These are phyloP conservation scores for Chloropicon primus DNA, from an alignment of 139 green algal genomes.

Conservation along the genomic window DNA sequence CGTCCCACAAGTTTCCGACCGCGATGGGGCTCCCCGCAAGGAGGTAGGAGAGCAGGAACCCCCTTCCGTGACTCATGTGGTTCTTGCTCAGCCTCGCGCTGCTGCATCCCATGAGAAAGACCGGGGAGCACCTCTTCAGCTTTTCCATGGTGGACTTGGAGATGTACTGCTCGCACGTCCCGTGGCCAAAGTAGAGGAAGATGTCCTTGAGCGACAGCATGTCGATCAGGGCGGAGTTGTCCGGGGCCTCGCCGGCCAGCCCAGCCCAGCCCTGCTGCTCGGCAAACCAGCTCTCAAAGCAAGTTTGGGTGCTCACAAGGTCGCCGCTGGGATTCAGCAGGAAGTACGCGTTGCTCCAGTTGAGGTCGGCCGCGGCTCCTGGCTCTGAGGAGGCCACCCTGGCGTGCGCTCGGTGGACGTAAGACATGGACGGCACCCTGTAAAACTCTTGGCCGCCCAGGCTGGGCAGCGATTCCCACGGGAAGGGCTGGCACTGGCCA, in stretches of 20 bases:
- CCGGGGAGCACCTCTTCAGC: slow-evolving; percentile 39
- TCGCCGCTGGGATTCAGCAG: slow-evolving; percentile 78
- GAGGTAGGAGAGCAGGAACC: neutral
- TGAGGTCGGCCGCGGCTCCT: slow-evolving; percentile 4
- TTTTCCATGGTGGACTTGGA: slow-evolving; percentile 25
- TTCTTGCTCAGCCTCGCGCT: slow-evolving; percentile 46
- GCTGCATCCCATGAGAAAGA: slow-evolving; percentile 85
- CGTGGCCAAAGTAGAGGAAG: slow-evolving; percentile 87
- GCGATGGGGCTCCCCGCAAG: slow-evolving; percentile 52
- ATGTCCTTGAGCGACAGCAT: slow-evolving; percentile 43
- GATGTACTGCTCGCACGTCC: slow-evolving; percentile 28
- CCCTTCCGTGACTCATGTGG: neutral
- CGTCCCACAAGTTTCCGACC: slow-evolving; percentile 88
- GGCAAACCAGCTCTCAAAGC: slow-evolving; percentile 57
- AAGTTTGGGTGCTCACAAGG: slow-evolving; percentile 52
- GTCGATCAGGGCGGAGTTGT: slow-evolving; percentile 24
- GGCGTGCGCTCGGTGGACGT: neutral
- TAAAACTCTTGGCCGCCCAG: neutral
- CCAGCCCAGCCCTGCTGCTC: slow-evolving; percentile 47
- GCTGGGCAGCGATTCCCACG: slow-evolving; percentile 19
- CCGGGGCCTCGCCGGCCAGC: neutral
- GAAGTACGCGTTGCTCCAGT: slow-evolving; percentile 43
- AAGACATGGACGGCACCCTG: neutral
- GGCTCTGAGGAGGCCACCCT: neutral
- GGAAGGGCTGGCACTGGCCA: slow-evolving; percentile 3